Percentiles rank a stretch among this genome's conserved stretches.
phyloP scores from a whole-genome alignment of 179 eudicot species.

The Vitellaria paradoxa region DNA sequence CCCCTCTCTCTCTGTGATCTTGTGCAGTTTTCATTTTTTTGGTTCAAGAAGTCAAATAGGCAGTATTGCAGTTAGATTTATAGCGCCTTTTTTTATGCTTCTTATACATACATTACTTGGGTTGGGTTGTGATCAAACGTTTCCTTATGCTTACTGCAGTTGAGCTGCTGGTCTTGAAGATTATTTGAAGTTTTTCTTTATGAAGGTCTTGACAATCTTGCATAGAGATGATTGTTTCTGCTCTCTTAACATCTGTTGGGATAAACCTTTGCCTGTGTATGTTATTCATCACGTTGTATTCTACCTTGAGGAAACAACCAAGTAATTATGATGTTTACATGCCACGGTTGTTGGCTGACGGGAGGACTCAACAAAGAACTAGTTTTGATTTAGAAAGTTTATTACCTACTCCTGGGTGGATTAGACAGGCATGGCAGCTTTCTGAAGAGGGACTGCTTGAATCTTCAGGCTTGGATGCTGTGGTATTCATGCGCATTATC shows the following conservation, averaged over 20 bases:
- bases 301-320: constrained; percentile 71
- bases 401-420: constrained; percentile 78
- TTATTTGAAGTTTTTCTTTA: constrained; percentile 1
- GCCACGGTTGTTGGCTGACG: constrained; percentile 81
- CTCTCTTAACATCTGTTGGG: constrained; percentile 89
- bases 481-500: constrained; percentile 79
- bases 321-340: constrained; percentile 54
- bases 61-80: not conserved
- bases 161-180: constrained; percentile 17
- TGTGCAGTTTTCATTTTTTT: not conserved
- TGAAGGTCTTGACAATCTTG: not conserved
- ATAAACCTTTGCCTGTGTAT: constrained; percentile 81
- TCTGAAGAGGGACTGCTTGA: constrained; percentile 74
- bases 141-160: constrained; percentile 12
- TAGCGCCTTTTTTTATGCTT: constrained; percentile 4
- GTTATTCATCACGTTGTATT: constrained; percentile 64
- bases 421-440: constrained; percentile 73
- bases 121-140: no score
- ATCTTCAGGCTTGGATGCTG: constrained; percentile 83
- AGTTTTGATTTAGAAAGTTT: constrained; percentile 56
- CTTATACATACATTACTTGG: not conserved
- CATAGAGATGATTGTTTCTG: constrained; percentile 77
- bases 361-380: constrained; percentile 30
- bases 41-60: not conserved
- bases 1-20: no score